A percentile compares a stretch with the other conserved stretches of the same genome.
phyloP scores from a whole-genome alignment of 176 grass and related monocot genomes.

The Oryza meridionalis region DNA sequence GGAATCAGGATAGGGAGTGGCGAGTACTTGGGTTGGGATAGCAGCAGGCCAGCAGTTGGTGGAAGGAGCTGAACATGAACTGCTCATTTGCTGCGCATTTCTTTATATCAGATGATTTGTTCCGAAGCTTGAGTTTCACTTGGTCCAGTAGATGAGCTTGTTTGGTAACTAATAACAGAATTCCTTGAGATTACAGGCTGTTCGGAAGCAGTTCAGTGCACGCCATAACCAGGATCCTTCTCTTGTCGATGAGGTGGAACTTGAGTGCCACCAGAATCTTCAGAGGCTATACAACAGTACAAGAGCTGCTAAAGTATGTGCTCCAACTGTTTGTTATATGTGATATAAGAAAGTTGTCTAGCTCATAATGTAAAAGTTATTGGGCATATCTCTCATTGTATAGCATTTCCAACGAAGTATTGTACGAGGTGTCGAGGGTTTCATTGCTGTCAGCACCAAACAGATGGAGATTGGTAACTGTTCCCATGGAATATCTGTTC shows the following conservation, averaged over 20 bases:
- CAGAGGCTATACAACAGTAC: constrained; percentile 79
- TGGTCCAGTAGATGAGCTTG: not conserved
- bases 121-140: constrained; percentile 10
- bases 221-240: constrained; percentile 68
- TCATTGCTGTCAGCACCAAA: constrained; percentile 86
- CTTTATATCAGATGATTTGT: not conserved
- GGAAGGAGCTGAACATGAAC: constrained; percentile 29
- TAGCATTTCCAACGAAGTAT: constrained; percentile 93
- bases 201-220: constrained; percentile 76
- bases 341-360: constrained; percentile 12
- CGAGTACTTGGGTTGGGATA: not conserved
- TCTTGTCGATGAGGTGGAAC: constrained; percentile 90
- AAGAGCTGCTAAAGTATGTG: constrained; percentile 84
- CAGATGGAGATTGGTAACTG: constrained; percentile 91
- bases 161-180: constrained; percentile 14
- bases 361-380: constrained; percentile 21
- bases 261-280: constrained; percentile 93
- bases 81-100: constrained; percentile 30
- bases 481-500: not conserved
- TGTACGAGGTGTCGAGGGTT: constrained; percentile 73
- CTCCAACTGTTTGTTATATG: constrained; percentile 20
- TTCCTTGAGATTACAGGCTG: constrained; percentile 57
- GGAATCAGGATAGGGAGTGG: not conserved
- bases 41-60: not conserved
- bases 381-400: constrained; percentile 28